These are phyloP conservation scores for Aspergillus intermedius DNA, from an alignment of 2,329 filamentous ascomycete genomes.

Conservation along the genomic window DNA sequence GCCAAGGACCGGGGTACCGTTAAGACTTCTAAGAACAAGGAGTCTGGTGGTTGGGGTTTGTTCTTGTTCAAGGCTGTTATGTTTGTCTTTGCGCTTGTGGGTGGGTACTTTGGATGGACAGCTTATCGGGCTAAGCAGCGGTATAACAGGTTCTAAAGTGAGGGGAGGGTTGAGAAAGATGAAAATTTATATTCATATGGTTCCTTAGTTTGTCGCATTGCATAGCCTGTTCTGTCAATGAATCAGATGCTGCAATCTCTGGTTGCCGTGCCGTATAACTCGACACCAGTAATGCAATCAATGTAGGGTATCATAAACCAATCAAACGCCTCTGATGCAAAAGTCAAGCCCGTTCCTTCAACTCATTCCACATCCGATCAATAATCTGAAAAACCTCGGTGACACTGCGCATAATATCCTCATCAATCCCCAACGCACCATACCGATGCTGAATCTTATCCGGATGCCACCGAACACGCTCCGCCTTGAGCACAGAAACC, in stretches of 20 bases:
- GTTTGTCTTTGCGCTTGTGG: constrained; percentile 62
- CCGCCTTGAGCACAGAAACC: constrained; percentile 61
- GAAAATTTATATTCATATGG: constrained; percentile 4
- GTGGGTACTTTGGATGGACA: constrained; percentile 79
- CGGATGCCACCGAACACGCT: constrained; percentile 92
- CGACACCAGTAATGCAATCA: neutral
- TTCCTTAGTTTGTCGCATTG: constrained; percentile 5
- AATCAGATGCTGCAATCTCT: neutral
- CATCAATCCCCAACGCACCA: constrained; percentile 62
- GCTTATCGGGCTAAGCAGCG: constrained; percentile 63
- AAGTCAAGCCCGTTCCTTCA: constrained; percentile 26
- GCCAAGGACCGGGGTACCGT: constrained; percentile 16
- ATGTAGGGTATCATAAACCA: constrained; percentile 3
- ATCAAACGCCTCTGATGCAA: neutral
- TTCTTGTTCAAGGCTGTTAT: constrained; percentile 77
- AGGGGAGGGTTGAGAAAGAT: constrained; percentile 2
- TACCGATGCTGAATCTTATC: constrained; percentile 94
- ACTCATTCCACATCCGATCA: constrained; percentile 71
- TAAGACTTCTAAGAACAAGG: constrained; percentile 11
- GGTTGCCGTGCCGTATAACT: too few relatives aligned
- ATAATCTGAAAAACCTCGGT: constrained; percentile 90
- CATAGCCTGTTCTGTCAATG: neutral
- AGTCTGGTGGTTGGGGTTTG: constrained; percentile 55
- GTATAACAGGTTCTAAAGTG: constrained; percentile 31
- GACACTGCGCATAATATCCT: constrained; percentile 66